Base-by-base conservation (phyloP, 345 rosid genomes). In the Orychophragmus violaceus region DNA sequence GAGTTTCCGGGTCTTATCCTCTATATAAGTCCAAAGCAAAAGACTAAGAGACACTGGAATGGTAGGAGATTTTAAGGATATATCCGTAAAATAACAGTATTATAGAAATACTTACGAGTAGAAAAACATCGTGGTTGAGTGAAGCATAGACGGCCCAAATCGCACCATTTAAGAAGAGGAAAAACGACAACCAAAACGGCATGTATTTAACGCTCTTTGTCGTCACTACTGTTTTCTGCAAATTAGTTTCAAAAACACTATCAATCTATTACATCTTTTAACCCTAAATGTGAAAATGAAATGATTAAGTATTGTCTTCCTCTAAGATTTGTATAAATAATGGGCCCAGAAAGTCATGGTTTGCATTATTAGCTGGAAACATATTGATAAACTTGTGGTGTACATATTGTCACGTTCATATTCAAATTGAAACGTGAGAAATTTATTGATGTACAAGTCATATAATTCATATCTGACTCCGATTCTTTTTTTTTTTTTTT, bases 131-230 rank as follows among this genome's bases (percentile, higher is more conserved):
- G 8, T 49, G 39, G 1, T 72, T 81, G 36, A 87, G 87, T 21
- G 74, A 27, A 23, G 96, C 94, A 55, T 85, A 87, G 32, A 79
- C 46, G 0, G 77, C 63, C 96, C 91, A 89, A 21, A 79, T 69
- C 16, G 80, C 91, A 9, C 94, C 89, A 52, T 89, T 89, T 69
- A 87, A 71, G 77, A 82, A 83, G n/a, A 83, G 59, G 72, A 75
- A 85, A 29, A 83, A 84, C 5, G 96, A 85, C 48, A 89, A 83
- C 28, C 82, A 60, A 68, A 89, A 87, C 8, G 96, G 96, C 93
- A 89, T 83, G 80, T 78, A 89, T 59, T 81, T 89, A 44, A 86
- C 93, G 37, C 93, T 89, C 63, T 77, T 83, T 0, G 78, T 85
- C 0, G 74, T 77, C 68, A 89, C 82, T 56, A 89, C 91, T 24